A percentile compares a stretch with the other conserved stretches of the same genome.
phyloP scores from a whole-genome alignment of 208 protist species.

The Endotrypanum monterogeii region DNA sequence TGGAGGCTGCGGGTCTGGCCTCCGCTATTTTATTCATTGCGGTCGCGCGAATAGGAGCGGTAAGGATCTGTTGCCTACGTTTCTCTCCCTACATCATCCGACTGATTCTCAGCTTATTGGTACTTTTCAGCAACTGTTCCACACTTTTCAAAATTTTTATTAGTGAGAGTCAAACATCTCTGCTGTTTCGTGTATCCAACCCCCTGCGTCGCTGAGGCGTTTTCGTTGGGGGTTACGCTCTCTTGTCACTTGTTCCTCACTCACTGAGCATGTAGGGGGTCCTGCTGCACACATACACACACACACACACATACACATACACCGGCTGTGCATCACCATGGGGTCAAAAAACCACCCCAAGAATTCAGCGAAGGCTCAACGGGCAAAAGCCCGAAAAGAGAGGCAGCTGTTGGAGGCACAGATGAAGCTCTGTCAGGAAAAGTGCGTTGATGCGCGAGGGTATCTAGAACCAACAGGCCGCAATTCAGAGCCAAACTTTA shows the following conservation, averaged over 20 bases:
- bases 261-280: not conserved
- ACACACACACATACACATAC: no score
- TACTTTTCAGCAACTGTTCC: not conserved
- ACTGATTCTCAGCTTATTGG: not conserved
- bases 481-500: constrained; percentile 68
- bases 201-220: not conserved
- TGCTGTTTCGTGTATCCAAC: constrained; percentile 1
- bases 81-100: not conserved
- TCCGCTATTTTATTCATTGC: not conserved
- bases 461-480: constrained; percentile 71
- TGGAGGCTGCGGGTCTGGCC: not conserved
- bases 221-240: not conserved
- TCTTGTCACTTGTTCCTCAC: not conserved
- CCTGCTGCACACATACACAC: no score
- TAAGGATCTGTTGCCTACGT: not conserved
- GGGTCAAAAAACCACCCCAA: constrained; percentile 36
- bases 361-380: constrained; percentile 27
- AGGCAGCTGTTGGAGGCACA: constrained; percentile 73
- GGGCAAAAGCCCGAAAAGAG: constrained; percentile 68
- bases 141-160: not conserved
- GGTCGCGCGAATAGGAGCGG: not conserved
- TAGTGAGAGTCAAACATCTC: not conserved
- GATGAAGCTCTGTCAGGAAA: constrained; percentile 73
- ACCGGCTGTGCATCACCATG: constrained; percentile 23
- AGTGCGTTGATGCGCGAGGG: constrained; percentile 68